Evolutionary conservation across 2,329 filamentous ascomycete species (phyloP), one percentile per base, ranked within the genome.

Genomic region (Seiridium unicorne): DNA sequence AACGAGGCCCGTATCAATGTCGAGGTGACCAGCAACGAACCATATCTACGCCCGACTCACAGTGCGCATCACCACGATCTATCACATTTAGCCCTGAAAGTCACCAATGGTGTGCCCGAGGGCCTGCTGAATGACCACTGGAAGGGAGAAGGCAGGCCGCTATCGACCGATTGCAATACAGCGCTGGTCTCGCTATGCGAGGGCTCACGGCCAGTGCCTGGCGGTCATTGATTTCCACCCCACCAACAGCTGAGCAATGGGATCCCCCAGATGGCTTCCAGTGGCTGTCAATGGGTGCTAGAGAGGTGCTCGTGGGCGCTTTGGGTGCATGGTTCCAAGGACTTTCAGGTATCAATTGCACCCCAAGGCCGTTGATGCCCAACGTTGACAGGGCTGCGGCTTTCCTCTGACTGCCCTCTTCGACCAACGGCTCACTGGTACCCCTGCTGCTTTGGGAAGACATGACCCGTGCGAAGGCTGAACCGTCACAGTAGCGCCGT

Each of bases 191-290:
- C 10, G 40, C 31, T 56, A 13, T 48, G 51, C 53, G 59, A 57
- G 38, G 11, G 47, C 48, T 58, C 35, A 48, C 38, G 34, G 46
- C 55, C 56, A 55, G 60, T 58, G 56, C 55, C 57, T 54, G 34
- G 56, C 44, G 47, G 34, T 51, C 34, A 38, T 53, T 49, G 34
- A 35, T 47, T 9, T 34, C 13, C 60, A 53, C 55, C 56, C 60
- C 60, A 61, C 55, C 56, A 44, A 6, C 55, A n/a, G 49, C 60
- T 59, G 60, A 59, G 60, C 60, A 58, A 61, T 61, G 48, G 49
- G 60, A 61, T 31, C 10, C 44, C 31, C 44, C 36, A 58, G 55
- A 59, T 26, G 56, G 26, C 49, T 46, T 49, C 44, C 35, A 59
- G 60, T 58, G 60, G 60, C 60, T 61, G 46, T 55, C 32, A 59